Base-by-base conservation (phyloP, 495 filamentous ascomycete genomes). In the Aspergillus incahuasiensis region DNA sequence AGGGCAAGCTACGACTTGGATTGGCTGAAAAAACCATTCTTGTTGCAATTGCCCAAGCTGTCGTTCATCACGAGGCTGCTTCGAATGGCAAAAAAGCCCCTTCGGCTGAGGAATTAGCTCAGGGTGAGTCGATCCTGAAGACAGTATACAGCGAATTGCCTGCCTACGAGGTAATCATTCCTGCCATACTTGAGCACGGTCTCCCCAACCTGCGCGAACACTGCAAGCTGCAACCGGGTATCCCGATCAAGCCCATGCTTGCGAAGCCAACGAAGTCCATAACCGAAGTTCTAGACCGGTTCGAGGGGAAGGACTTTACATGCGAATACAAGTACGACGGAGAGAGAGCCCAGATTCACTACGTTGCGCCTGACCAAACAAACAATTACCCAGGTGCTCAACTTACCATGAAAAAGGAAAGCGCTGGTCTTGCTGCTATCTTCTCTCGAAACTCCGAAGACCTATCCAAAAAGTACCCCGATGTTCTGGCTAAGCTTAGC, bases 321-420 rank as follows among this genome's bases (percentile, higher is more conserved):
- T 98, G 95, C 73, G 94, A 98, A 65, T 98, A 95, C 76, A 98
- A 98, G 65, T 98, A 98, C 62, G 94, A 98, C 62, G 94, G 94
- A 24, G 94, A 98, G 69, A 78, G 94, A 64, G 92, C 95, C 15
- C 94, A 98, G 70, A 97, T 98, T 43, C 94, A 98, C 67, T 98
- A 91, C 57, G 91, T 98, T 35, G 85, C 94, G 2, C 89, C 95
- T 41, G 87, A 92, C 54, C 79, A 88, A 8, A 74, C 79, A 2
- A 73, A 87, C 13, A 79, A 90, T 39, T 90, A 76, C 63, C 80
- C 75, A 5, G 84, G 79, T 1, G 68, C 75, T 15, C 63, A 57
- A 16, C 42, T 55, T 20, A 77, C 74, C 2, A 47, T 79, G 32
- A 66, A 75, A 51, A 71, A 69, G 47, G 88, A 89, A 41, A 74